These are phyloP conservation scores for Venturia carpophila DNA, from an alignment of 2,329 filamentous ascomycete genomes.

Conservation along the genomic window DNA sequence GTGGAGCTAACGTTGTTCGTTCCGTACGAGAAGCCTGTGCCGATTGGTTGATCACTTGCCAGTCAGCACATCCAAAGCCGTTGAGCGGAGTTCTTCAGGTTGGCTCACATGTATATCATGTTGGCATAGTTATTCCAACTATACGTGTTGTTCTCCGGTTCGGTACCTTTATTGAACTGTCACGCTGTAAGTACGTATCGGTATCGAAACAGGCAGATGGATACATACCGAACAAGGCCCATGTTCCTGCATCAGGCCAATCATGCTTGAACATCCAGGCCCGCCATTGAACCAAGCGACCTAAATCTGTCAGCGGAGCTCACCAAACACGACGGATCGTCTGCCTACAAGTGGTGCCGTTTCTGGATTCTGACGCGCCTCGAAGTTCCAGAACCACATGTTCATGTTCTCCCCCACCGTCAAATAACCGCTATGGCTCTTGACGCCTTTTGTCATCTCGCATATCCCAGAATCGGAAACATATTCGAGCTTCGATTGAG, in stretches of 20 bases:
- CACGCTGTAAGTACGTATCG: slow-evolving; percentile 28
- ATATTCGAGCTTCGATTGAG: slow-evolving; percentile 38
- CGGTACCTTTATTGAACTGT: slow-evolving; percentile 34
- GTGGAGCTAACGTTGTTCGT: slow-evolving; percentile 35
- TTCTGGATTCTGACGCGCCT: slow-evolving; percentile 38
- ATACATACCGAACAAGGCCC: slow-evolving; percentile 20
- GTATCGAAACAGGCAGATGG: neutral
- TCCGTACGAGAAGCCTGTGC: slow-evolving; percentile 38
- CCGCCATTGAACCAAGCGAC: slow-evolving; percentile 42
- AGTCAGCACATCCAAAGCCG: too few species aligned
- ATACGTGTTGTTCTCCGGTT: slow-evolving; percentile 39
- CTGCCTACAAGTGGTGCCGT: slow-evolving; percentile 33
- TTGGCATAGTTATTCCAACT: slow-evolving; percentile 39
- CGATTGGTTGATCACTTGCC: slow-evolving; percentile 30
- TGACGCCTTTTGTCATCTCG: slow-evolving; percentile 44
- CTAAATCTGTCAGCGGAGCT: neutral
- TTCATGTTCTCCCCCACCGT: slow-evolving; percentile 37
- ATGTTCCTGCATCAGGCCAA: slow-evolving; percentile 37
- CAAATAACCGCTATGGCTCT: slow-evolving; percentile 46
- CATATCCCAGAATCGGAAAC: slow-evolving; percentile 46
- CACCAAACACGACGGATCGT: neutral
- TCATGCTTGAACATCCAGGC: slow-evolving; percentile 38
- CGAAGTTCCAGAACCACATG: slow-evolving; percentile 43
- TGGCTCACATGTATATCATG: slow-evolving; percentile 32
- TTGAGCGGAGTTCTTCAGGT: too few species aligned